A percentile compares a stretch with the other conserved stretches of the same genome.
phyloP scores from a whole-genome alignment of 139 green algal genomes.

The Volvox reticuliferus region DNA sequence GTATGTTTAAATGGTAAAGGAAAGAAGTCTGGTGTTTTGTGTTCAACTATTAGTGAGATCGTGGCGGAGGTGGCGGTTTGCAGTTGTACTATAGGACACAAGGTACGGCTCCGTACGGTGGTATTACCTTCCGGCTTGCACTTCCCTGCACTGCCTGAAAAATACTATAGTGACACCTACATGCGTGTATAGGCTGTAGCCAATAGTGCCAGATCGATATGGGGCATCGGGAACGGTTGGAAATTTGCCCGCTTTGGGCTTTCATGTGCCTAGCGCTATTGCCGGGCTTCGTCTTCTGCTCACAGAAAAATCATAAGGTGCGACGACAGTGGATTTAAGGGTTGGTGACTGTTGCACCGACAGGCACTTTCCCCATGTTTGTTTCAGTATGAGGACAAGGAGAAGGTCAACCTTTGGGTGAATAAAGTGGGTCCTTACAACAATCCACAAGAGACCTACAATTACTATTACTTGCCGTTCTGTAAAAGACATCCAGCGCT shows the following conservation, averaged over 20 bases:
- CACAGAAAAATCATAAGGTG: conserved; percentile 44
- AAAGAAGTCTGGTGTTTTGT: too few species aligned
- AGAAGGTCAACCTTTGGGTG: conserved; percentile 79
- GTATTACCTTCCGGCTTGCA: too few species aligned
- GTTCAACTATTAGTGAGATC: too few species aligned
- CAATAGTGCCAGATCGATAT: not conserved
- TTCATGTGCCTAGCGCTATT: conserved; percentile 1
- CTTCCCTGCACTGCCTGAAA: too few species aligned
- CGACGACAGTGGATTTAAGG: not conserved
- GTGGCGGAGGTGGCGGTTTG: too few species aligned
- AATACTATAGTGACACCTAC: not conserved
- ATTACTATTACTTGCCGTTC: conserved; percentile 96
- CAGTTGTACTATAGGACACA: too few species aligned
- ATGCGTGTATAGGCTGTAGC: not conserved
- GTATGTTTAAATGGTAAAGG: too few species aligned
- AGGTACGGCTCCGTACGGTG: too few species aligned
- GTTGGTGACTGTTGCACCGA: not conserved
- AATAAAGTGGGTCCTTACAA: conserved; percentile 98
- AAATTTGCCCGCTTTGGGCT: not conserved
- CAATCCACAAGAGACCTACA: conserved; percentile 99
- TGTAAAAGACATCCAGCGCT: conserved; percentile 76
- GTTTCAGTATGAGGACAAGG: conserved; percentile 57
- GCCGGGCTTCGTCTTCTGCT: not conserved
- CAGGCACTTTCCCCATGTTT: not conserved
- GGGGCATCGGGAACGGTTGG: not conserved